Evolutionary conservation across 2,329 filamentous ascomycete genomes (phyloP), one percentile per base, ranked within the genome.

Genomic region (Colletotrichum navitas): DNA sequence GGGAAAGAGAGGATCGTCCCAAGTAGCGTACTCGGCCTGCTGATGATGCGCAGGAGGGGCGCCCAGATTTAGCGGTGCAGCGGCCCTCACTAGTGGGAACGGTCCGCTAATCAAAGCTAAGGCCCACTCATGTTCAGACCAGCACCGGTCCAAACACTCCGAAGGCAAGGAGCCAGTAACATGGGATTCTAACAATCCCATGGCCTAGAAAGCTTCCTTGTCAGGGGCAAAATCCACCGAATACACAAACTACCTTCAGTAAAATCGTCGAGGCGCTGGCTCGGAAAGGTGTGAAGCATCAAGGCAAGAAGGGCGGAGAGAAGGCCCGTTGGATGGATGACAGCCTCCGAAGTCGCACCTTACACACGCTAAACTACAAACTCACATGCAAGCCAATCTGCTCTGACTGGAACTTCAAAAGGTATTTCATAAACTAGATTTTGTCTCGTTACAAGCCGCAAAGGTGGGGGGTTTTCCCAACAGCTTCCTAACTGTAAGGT

Each of bases 141-240:
- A 26, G 60, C 54, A 43, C 68, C 51, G 56, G 47, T 55, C 45
- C 60, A 39, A 41, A 59, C 29, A 47, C 63, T 66, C 55, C 21
- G 56, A 12, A 45, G 21, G 47, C 36, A 54, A 39, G 58, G 54
- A 34, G 52, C 59, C 36, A 16, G 55, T 29, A 63, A 41, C 47
- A 72, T 72, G 69, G 69, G 24, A 55, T 69, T 59, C 60, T 49
- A 7, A 18, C 59, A 69, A 55, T 72, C 52, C 69, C 69, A 72
- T 72, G 14, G 39, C 39, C 14, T n/a, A 12, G 24, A 41, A 36
- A 41, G 32, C 29, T 24, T 58, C 26, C 6, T 41, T 41, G 14
- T 36, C 47, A 51, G 36, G 51, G 24, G 32, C 39, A 32, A 32
- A n/a, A 41, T 26, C 16, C 12, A 34, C 54, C 34, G 26, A 49